Evolutionary conservation across 2,329 filamentous ascomycete genomes (phyloP), one percentile per base, ranked within the genome.

Genomic region (Botrytis sinoallii): DNA sequence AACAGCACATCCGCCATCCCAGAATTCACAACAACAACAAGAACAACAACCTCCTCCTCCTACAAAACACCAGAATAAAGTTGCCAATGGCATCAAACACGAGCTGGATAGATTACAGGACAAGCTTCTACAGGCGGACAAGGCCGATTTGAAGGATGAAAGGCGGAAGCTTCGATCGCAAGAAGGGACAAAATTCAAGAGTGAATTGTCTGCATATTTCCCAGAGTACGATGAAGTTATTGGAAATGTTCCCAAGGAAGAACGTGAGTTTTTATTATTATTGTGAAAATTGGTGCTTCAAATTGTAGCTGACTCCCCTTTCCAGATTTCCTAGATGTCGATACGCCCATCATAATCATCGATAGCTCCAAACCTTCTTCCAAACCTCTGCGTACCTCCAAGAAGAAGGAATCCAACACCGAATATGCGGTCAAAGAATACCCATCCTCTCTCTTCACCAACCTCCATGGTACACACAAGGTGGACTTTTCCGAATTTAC

Each of bases 191-290:
- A 88, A 93, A 78, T 91, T 94, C 84, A 97, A 97, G 86, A 98
- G 94, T 83, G 95, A 98, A 81, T 87, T 98, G 75, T 91, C 94
- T 55, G 88, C 90, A 66, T 98, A 97, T 84, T 98, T 98, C 80
- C 91, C 93, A 70, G 95, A 97, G 80, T 98, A 97, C 83, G 95
- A 98, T 83, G 93, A 97, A 81, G 89, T 98, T 77, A 94, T 98
- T 83, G 94, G 93, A 75, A 93, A 97, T 81, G 91, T 70, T 29
- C 89, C 91, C 57, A 92, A 92, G 79, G 91, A 95, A 83, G 86
- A 91, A 78, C 91, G 94, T 95, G 87, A 82, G 89, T 65, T 59
- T 5, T 65, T 6, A 20, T 20, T 16, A 20, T 52, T 25, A 52
- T 14, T n/a, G 14, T n/a, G 29, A 35, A 20, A 20, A 57, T 85